phyloP scores from a whole-genome alignment of 768 basidiomycete genomes.

The Cyclocybe cylindracea region DNA sequence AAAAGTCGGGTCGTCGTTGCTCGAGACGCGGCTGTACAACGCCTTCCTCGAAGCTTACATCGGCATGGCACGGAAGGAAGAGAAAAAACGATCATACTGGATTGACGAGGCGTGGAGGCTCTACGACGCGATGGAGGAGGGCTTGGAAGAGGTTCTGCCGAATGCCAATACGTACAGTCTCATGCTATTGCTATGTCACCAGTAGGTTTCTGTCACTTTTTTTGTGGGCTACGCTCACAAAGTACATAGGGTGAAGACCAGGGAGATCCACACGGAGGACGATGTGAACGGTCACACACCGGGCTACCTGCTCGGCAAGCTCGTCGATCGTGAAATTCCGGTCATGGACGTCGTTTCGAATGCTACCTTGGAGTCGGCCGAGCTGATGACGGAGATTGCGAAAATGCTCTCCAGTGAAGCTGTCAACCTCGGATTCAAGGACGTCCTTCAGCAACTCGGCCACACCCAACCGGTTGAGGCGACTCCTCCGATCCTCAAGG shows the following conservation, averaged over 20 bases:
- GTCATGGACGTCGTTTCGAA: constrained; percentile 56
- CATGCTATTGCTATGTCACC: constrained; percentile 60
- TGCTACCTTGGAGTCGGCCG: constrained; percentile 52
- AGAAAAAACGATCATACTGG: constrained; percentile 52
- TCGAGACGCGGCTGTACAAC: constrained; percentile 61
- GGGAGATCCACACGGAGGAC: constrained; percentile 1
- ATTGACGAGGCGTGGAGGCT: constrained; percentile 61
- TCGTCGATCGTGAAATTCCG: constrained; percentile 52
- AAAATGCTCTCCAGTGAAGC: constrained; percentile 60
- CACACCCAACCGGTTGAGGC: constrained; percentile 41
- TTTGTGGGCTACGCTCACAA: neutral
- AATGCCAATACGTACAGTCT: constrained; percentile 65
- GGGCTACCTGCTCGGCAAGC: constrained; percentile 39
- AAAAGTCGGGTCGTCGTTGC: constrained; percentile 24
- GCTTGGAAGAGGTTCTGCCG: constrained; percentile 47
- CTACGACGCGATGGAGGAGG: constrained; percentile 56
- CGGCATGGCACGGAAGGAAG: constrained; percentile 55
- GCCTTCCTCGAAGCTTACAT: constrained; percentile 67
- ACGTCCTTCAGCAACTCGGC: constrained; percentile 57
- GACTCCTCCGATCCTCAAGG: constrained; percentile 41
- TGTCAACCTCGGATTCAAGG: constrained; percentile 50
- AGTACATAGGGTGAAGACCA: constrained; percentile 5
- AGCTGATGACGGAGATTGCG: constrained; percentile 57
- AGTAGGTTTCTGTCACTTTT: constrained; percentile 35
- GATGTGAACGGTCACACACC: constrained; percentile 11